Evolutionary conservation across 352 stramenopile genomes (phyloP).

Genomic region (Globisporangium perplexum): DNA sequence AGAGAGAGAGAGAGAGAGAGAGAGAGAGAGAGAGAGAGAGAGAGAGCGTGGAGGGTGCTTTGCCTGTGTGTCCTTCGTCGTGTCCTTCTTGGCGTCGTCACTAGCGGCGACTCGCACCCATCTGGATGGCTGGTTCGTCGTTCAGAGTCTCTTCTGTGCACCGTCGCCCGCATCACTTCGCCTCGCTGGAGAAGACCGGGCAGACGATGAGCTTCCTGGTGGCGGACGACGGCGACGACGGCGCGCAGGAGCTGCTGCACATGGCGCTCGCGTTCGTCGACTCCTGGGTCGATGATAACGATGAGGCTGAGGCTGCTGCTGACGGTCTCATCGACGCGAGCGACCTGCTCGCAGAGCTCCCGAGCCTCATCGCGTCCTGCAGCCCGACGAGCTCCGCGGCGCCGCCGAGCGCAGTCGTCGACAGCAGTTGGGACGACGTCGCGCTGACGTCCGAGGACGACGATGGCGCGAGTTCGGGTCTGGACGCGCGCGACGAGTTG

Average conservation of each 20-base stretch:
- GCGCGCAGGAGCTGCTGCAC: slow-evolving; percentile 20
- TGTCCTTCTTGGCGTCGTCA: no score
- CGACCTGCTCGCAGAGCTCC: not conserved
- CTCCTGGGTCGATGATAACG: slow-evolving; percentile 15
- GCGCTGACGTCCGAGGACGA: not conserved
- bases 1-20: no score
- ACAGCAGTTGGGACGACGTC: not conserved
- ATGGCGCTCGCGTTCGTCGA: slow-evolving; percentile 32
- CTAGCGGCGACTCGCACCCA: no score
- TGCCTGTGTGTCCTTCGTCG: no score
- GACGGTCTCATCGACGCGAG: not conserved
- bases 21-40: no score
- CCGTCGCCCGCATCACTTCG: not conserved
- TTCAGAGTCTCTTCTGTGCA: no score
- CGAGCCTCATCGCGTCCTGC: not conserved
- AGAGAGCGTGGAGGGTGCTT: no score
- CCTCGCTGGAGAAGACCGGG: no score
- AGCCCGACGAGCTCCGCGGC: not conserved
- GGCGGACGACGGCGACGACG: slow-evolving; percentile 11
- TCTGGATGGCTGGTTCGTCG: no score
- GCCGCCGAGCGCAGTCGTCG: no score
- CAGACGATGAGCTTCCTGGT: slow-evolving; percentile 7
- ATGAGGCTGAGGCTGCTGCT: not conserved
- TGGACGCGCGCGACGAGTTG: not conserved
- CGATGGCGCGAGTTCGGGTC: no score